Conservation (phyloP, 1,284 basidiomycete species). For the Trichosporon faecale region DNA sequence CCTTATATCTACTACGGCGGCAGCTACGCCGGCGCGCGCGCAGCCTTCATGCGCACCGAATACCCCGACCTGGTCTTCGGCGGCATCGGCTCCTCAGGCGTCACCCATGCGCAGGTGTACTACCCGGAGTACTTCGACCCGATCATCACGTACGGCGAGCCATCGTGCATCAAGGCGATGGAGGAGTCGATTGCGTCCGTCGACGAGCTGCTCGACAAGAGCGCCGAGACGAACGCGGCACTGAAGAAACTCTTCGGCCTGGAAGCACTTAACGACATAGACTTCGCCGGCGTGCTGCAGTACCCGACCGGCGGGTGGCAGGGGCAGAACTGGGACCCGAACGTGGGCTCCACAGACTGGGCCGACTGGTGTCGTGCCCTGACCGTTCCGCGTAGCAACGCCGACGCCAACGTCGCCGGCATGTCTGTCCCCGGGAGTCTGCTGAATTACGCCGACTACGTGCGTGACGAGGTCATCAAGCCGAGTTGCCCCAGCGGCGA, state of each 20-base stretch:
- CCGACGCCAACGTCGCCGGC: conserved; percentile 43
- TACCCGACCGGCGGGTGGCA: conserved; percentile 58
- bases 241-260: conserved; percentile 75
- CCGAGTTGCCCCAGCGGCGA: conserved; percentile 56
- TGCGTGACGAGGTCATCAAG: conserved; percentile 66
- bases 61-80: conserved; percentile 81
- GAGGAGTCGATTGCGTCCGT: conserved; percentile 64
- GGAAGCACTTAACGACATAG: conserved; percentile 64
- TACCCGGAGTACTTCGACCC: conserved; percentile 72
- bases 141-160: conserved; percentile 70
- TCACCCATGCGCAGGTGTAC: conserved; percentile 57
- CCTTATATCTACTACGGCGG: conserved; percentile 95
- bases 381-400: conserved; percentile 41
- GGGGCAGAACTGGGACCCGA: conserved; percentile 71
- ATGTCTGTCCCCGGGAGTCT: conserved; percentile 54
- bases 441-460: conserved; percentile 71
- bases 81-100: conserved; percentile 76
- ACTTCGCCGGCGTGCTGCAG: conserved; percentile 69
- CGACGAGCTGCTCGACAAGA: conserved; percentile 59
- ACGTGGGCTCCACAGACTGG: conserved; percentile 40
- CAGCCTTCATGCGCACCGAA: conserved; percentile 80
- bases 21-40: conserved; percentile 78
- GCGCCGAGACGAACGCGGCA: conserved; percentile 53
- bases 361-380: conserved; percentile 64
- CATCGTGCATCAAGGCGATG: conserved; percentile 67